These are phyloP conservation scores for Tylopilus plumbeoviolaceoides DNA, from an alignment of 768 basidiomycete species.

Conservation along the genomic window DNA sequence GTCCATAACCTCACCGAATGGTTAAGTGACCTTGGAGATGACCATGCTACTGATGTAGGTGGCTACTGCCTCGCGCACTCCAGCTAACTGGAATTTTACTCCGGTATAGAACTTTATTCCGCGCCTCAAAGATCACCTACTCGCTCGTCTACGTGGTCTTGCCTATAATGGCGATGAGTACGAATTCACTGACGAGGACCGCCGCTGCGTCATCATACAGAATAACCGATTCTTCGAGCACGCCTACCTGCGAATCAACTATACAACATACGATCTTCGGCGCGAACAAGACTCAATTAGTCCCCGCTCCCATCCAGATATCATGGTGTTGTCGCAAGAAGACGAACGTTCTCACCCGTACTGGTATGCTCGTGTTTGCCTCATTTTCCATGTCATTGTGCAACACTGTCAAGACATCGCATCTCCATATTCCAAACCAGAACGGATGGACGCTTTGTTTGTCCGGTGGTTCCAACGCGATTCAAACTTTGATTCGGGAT, in stretches of 20 bases:
- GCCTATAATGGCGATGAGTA: slow-evolving; percentile 28
- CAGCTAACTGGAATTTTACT: slow-evolving; percentile 22
- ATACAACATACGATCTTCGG: slow-evolving; percentile 28
- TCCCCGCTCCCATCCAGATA: slow-evolving; percentile 26
- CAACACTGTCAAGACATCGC: neutral
- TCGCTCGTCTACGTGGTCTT: slow-evolving; percentile 5
- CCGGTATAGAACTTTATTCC: slow-evolving; percentile 21
- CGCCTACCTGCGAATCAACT: slow-evolving; percentile 24
- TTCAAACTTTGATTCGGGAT: no score
- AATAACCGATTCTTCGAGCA: slow-evolving; percentile 11
- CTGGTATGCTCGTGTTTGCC: neutral
- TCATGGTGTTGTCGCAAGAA: slow-evolving; percentile 27
- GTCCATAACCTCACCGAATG: no score
- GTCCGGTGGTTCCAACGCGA: neutral
- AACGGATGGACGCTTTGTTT: neutral
- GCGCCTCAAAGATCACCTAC: slow-evolving; percentile 17
- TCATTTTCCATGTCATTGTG: neutral
- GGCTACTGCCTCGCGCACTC: no score
- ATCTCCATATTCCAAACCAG: neutral
- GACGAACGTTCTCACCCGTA: neutral
- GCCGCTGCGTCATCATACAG: slow-evolving; percentile 15
- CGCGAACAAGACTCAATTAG: slow-evolving; percentile 38
- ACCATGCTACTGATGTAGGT: no score
- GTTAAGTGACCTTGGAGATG: no score
- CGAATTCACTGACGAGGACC: slow-evolving; percentile 21